Evolutionary conservation across 768 basidiomycete genomes (phyloP), one percentile per base, ranked within the genome.

Genomic region (Xerocomus spinulosus): DNA sequence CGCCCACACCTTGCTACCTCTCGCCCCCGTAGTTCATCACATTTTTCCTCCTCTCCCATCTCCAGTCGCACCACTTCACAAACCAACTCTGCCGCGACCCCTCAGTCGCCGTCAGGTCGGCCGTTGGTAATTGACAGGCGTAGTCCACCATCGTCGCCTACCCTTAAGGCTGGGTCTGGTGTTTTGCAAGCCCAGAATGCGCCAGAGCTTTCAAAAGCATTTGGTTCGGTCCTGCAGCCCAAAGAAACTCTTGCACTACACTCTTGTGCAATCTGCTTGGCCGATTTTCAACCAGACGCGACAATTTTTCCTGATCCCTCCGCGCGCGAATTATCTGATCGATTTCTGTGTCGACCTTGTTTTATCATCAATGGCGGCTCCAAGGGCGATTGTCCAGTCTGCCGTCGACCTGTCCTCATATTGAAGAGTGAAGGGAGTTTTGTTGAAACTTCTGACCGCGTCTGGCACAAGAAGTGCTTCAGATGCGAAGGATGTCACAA

Each of bases 391-490:
- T 92, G 90, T 59, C 74, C 79, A 1, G 63, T 71, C 18, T 92
- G 90, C 57, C 68, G 72, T 36, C 78, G 83, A 40, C 78, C 87
- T 5, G 89, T 92, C 18, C 74, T 90, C 18, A 78, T 80, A 17
- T 70, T 91, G 35, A 87, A 83, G 61, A 75, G 78, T 3, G 89
- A 92, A 66, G 90, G 90, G 3, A 81, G 79, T 4, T 91, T 85
- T 53, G 73, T 92, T 35, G 82, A 90, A 61, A 80, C 79, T 5
- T 76, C 77, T 5, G 81, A 79, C 35, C 76, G 76, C 36, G 78
- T 82, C 54, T 92, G 90, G 89, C 90, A 92, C 60, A 87, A 84
- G 64, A 74, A 71, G 38, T 92, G 90, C 63, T 92, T 91, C 68
- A 73, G 73, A 52, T 92, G 90, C 59, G 72, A 76, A 14, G 81